Evolutionary conservation across 495 filamentous ascomycete genomes (phyloP), one percentile per base, ranked within the genome.

Genomic region (Xylaria sp.): DNA sequence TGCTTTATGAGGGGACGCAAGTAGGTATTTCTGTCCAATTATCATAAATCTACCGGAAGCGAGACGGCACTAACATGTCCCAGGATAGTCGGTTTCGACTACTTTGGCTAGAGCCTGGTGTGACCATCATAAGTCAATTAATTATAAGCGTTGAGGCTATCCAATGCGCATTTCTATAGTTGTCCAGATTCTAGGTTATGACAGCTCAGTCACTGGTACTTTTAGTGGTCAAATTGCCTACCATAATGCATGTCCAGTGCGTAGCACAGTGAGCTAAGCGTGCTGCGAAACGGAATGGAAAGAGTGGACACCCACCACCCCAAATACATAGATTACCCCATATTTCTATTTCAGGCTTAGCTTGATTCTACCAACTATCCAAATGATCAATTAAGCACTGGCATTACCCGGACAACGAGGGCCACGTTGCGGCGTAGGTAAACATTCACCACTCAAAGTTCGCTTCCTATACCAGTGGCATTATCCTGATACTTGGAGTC

Each of bases 371-470:
- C 21, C 19, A n/a, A n/a, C n/a, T n/a, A n/a, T n/a, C n/a, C n/a
- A n/a, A n/a, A n/a, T n/a, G 5, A n/a, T 37, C 59, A 62, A 50
- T 50, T 65, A 52, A 65, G 62, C 44, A 26, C 26, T 15, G 15
- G 5, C 14, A 37, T 65, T 29, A 35, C 62, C 62, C 8, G 17
- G 62, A 65, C 62, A 65, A 65, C 62, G 41, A 35, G 33, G 2
- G 43, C 44, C 26, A 65, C 41, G 29, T 48, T 50, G 12, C 26
- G 17, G 24, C 26, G 62, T 31, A 50, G 44, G 29, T 50, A 65
- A 65, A 65, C 62, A 65, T 50, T 14, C 44, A 46, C 12, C 26
- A 12, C 15, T 62, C 12, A 15, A 61, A 3, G 35, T 61, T 55
- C 52, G 9, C 29, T 35, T 31, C 35, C 57, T 40, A 2, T 17